phyloP scores from a whole-genome alignment of 352 stramenopile genomes.

The Phytopythium oedochilum region DNA sequence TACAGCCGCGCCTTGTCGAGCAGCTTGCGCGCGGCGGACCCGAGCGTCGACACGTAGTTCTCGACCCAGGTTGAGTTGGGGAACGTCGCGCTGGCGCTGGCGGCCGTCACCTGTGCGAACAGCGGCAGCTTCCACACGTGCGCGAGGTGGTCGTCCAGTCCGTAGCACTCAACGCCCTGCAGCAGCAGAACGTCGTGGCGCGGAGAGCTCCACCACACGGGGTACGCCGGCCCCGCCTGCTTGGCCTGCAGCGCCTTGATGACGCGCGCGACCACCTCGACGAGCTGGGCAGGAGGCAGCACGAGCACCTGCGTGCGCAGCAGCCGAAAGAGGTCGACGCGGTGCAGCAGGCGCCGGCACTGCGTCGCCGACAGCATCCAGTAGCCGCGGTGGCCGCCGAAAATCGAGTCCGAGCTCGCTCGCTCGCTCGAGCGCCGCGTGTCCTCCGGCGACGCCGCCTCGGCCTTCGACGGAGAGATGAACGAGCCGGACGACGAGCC shows the following conservation, averaged over 20 bases:
- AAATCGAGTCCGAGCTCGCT: conserved; percentile 27
- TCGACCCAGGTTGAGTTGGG: conserved; percentile 73
- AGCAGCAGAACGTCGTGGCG: conserved; percentile 77
- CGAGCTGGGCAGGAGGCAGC: conserved; percentile 51
- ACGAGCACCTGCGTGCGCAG: conserved; percentile 68
- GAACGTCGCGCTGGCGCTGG: conserved; percentile 32
- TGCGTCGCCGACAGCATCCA: conserved; percentile 60
- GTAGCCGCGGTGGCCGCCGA: conserved; percentile 55
- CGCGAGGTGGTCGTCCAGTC: conserved; percentile 61
- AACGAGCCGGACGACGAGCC: background rate
- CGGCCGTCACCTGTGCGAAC: conserved; percentile 28
- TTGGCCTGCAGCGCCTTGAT: conserved; percentile 22
- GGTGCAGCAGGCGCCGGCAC: conserved; percentile 58
- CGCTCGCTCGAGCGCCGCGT: background rate
- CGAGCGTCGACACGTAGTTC: conserved; percentile 56
- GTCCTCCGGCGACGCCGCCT: background rate
- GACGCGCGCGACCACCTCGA: conserved; percentile 51
- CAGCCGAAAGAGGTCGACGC: conserved; percentile 79
- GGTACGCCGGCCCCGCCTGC: conserved; percentile 27
- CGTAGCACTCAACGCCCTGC: conserved; percentile 80
- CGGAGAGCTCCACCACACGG: conserved; percentile 71
- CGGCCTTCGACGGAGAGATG: background rate
- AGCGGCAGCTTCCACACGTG: conserved; percentile 66
- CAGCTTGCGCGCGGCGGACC: conserved; percentile 26
- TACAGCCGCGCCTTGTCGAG: conserved; percentile 15